Conservation (phyloP, 148 eudicot genomes). For the Nyssa sinensis region DNA sequence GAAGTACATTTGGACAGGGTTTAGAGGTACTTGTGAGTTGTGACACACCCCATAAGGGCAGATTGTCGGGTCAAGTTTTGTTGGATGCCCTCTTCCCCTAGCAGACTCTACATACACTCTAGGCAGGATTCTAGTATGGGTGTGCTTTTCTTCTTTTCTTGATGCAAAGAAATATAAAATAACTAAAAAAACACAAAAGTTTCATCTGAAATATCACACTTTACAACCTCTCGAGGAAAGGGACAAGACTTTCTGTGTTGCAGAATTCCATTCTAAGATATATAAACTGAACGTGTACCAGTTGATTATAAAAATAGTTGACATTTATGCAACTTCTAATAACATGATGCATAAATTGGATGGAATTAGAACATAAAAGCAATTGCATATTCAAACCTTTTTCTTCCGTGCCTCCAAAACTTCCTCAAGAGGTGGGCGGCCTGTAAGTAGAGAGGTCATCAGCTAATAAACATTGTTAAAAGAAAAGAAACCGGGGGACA, state of each 20-base stretch:
- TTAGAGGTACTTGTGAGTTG: too few species aligned
- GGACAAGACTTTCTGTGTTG: not conserved
- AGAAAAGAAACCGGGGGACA: not conserved
- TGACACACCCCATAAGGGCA: too few species aligned
- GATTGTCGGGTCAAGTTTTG: too few species aligned
- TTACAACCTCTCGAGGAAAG: not conserved
- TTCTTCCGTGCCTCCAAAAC: slow-evolving; percentile 64
- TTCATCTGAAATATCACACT: too few species aligned
- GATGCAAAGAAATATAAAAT: not conserved
- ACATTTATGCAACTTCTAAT: not conserved
- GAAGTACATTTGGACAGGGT: too few species aligned
- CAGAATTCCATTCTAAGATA: not conserved
- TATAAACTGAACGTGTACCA: not conserved
- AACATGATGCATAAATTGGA: not conserved
- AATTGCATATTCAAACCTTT: slow-evolving; percentile 37
- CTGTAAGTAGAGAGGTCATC: slow-evolving; percentile 34
- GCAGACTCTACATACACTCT: not conserved
- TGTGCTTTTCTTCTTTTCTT: not conserved
- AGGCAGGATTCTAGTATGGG: too few species aligned
- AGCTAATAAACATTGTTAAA: not conserved
- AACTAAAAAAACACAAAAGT: not conserved
- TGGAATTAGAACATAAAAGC: not conserved
- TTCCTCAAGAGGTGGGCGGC: slow-evolving; percentile 78
- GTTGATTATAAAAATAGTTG: not conserved
- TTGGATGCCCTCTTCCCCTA: not conserved